phyloP scores from a whole-genome alignment of 2,329 filamentous ascomycete species.

The Botrytis pseudocinerea region DNA sequence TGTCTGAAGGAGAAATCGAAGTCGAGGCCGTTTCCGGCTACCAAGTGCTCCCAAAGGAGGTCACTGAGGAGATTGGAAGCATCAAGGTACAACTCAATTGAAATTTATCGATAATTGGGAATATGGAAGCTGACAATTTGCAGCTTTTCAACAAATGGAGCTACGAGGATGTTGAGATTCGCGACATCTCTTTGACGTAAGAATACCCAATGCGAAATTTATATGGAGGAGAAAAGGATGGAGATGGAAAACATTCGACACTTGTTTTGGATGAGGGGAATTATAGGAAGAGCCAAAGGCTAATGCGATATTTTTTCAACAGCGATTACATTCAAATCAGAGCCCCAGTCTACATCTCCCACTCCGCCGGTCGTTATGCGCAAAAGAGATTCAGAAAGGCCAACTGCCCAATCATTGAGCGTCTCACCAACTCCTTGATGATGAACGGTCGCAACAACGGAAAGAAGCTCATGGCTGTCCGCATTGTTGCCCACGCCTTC shows the following conservation, averaged over 20 bases:
- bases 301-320: slow-evolving; percentile 37
- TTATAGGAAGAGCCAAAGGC: slow-evolving; percentile 32
- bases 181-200: slow-evolving; percentile 99
- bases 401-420: slow-evolving; percentile 99
- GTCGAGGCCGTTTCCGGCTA: slow-evolving; percentile 75
- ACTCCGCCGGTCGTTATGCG: slow-evolving; percentile 98
- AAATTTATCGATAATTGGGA: slow-evolving; percentile 21
- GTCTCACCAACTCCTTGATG: slow-evolving; percentile 99
- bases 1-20: slow-evolving; percentile 98
- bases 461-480: slow-evolving; percentile 99
- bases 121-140: slow-evolving; percentile 22
- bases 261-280: slow-evolving; percentile 32
- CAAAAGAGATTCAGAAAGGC: slow-evolving; percentile 99
- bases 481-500: slow-evolving; percentile 98
- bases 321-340: slow-evolving; percentile 99
- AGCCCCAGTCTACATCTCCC: slow-evolving; percentile 97
- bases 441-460: slow-evolving; percentile 99
- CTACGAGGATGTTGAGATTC: slow-evolving; percentile 99
- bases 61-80: slow-evolving; percentile 83
- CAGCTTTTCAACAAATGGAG: slow-evolving; percentile 92
- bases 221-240: background rate
- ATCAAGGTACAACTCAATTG: slow-evolving; percentile 66
- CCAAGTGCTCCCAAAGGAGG: slow-evolving; percentile 89
- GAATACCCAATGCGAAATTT: slow-evolving; percentile 44
- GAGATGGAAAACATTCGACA: slow-evolving; percentile 10